phyloP scores from a whole-genome alignment of 768 basidiomycete genomes.

The Pleurotus platypus region DNA sequence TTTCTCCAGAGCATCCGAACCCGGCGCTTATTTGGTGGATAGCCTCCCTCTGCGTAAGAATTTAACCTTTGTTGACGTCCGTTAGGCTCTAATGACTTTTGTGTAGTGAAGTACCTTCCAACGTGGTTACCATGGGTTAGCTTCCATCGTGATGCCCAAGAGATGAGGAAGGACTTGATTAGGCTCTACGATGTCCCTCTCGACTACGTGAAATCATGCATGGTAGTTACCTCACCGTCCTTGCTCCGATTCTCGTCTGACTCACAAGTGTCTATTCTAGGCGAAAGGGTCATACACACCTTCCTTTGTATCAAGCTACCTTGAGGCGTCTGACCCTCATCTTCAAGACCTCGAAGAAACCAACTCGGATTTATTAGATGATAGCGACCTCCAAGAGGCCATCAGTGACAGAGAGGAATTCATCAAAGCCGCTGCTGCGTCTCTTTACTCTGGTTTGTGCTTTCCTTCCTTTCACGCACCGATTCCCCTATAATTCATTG shows the following conservation, averaged over 20 bases:
- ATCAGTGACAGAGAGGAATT: conserved; percentile 20
- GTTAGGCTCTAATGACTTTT: neutral
- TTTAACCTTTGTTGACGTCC: neutral
- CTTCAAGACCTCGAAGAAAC: neutral
- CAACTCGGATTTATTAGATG: conserved; percentile 9
- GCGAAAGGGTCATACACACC: conserved; percentile 12
- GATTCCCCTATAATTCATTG: too few relatives aligned
- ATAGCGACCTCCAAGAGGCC: neutral
- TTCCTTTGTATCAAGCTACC: conserved; percentile 19
- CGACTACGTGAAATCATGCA: conserved; percentile 21
- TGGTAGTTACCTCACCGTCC: conserved; percentile 11
- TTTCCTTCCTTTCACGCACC: too few relatives aligned
- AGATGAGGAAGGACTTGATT: conserved; percentile 22
- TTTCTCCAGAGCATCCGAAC: conserved; percentile 28
- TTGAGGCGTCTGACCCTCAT: conserved; percentile 7
- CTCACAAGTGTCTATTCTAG: conserved; percentile 8
- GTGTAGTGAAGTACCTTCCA: conserved; percentile 25
- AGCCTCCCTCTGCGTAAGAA: conserved; percentile 22
- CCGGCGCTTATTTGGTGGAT: conserved; percentile 27
- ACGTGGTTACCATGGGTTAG: conserved; percentile 26
- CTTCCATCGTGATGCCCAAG: conserved; percentile 20
- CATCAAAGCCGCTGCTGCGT: conserved; percentile 25
- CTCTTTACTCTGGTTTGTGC: conserved; percentile 21
- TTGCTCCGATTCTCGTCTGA: neutral
- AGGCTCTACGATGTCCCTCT: conserved; percentile 26